A percentile compares a stretch with the other conserved stretches of the same genome.
phyloP scores from a whole-genome alignment of 495 filamentous ascomycete genomes.

The Neurospora hispaniola region DNA sequence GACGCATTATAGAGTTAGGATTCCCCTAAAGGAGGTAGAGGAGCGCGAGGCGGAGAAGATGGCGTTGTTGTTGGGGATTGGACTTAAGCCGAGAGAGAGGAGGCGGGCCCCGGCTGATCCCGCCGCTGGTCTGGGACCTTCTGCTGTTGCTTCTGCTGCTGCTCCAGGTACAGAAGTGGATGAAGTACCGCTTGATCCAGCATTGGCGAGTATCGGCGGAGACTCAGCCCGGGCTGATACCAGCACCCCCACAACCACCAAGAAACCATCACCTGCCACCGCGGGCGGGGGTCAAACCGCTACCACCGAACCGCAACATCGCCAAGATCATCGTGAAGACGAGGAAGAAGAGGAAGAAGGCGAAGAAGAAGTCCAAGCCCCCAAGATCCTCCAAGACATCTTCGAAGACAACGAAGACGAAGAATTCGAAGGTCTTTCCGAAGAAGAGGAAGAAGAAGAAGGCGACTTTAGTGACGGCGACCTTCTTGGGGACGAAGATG shows the following conservation, averaged over 20 bases:
- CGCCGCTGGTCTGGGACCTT: neutral
- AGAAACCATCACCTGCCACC: neutral
- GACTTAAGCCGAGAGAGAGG: neutral
- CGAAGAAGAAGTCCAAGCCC: neutral
- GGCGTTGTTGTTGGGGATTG: conserved; percentile 14
- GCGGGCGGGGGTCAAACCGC: neutral
- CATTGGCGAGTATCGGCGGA: conserved; percentile 5
- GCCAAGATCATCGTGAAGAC: conserved; percentile 2
- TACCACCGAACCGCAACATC: neutral
- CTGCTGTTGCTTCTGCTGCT: neutral
- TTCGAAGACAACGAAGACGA: conserved; percentile 14
- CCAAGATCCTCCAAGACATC: conserved; percentile 5
- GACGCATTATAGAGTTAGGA: conserved; percentile 25
- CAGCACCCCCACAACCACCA: neutral
- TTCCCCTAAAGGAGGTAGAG: conserved; percentile 28
- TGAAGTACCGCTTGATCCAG: neutral
- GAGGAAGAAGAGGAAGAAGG: conserved; percentile 1
- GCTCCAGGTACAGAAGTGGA: neutral
- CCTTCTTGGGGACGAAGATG: conserved; percentile 4
- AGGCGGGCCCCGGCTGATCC: neutral
- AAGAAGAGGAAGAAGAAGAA: conserved; percentile 3
- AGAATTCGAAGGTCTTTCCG: neutral
- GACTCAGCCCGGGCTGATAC: conserved; percentile 1
- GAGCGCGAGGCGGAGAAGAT: conserved; percentile 24
- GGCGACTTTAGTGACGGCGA: conserved; percentile 11